Base-by-base conservation (phyloP, 805 yeast species). In the Helenozyma rhizophorensis region DNA sequence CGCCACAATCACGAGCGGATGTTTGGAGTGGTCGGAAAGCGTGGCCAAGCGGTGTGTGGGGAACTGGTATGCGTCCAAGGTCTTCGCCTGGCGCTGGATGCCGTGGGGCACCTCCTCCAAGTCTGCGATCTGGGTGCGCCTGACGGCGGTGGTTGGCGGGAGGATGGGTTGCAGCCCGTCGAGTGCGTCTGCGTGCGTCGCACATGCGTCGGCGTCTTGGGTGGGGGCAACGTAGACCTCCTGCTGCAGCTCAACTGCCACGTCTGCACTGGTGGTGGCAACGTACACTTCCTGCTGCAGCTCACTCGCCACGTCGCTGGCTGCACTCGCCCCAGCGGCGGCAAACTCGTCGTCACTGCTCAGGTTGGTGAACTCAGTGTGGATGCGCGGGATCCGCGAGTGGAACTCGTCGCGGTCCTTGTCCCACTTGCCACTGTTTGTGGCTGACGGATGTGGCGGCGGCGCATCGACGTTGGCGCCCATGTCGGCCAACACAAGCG, bases 71-170 rank as follows among this genome's bases (percentile, higher is more conserved):
- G 76, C 72, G 10, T 72, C 74, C 16, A 89, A 59, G 9, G 60
- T 62, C 40, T 76, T 77, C 1, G 97, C 89, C 59, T 93, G 98
- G 41, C 98, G 74, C 29, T 77, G 80, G 33, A 93, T 76, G 1
- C 97, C 97, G 48, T 84, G 89, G 1, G 98, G 98, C 9, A 93
- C 96, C 59, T 93, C 98, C 57, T 93, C 98, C 38, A 93, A 70
- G 52, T 89, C 96, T 0, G 97, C 97, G 32, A 86, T 82, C 50
- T 85, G 94, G 30, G 65, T 62, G 24, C 74, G 67, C 39, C 62
- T 67, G 12, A 74, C 71, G 37, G 70, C 54, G 9, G 73, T 70
- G 3, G 71, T 46, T 19, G 69, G 65, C 21, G 71, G 67, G 23
- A 67, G 46, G 16, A 58, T 50, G n/a, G 47, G 50, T 15, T 35